A percentile compares a stretch with the other conserved stretches of the same genome.
Evolutionary conservation across 2,329 filamentous ascomycete species (phyloP).

Genomic region (Aspergillus fumigatiaffinis): DNA sequence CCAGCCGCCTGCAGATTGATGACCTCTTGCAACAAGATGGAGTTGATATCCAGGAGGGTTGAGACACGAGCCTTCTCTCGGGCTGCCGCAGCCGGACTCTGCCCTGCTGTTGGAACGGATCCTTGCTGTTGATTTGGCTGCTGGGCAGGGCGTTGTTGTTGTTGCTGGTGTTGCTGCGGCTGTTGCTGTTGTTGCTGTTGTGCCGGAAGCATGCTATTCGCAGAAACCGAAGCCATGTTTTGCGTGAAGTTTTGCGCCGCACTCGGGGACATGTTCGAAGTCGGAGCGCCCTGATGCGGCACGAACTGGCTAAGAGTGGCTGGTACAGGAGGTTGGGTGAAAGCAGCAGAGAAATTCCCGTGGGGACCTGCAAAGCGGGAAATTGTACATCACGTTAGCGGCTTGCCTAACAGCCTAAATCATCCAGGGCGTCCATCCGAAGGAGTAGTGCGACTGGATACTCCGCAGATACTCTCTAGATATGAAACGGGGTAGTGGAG

Average conservation of each 20-base stretch:
- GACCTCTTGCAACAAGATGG: constrained; percentile 46
- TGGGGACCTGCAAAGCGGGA: constrained; percentile 28
- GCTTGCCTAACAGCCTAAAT: constrained; percentile 9
- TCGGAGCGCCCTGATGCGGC: constrained; percentile 24
- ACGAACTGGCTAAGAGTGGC: constrained; percentile 29
- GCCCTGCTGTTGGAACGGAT: constrained; percentile 23
- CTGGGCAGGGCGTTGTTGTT: constrained; percentile 13
- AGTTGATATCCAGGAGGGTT: constrained; percentile 46
- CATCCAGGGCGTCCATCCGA: constrained; percentile 1
- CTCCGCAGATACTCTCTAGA: neutral
- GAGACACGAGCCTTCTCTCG: constrained; percentile 46
- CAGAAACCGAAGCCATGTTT: constrained; percentile 34
- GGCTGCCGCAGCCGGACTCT: constrained; percentile 29
- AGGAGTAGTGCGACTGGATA: constrained; percentile 4
- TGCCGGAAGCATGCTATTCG: constrained; percentile 30
- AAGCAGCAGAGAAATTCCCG: constrained; percentile 34
- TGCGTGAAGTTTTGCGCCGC: constrained; percentile 30
- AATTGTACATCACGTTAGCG: constrained; percentile 18
- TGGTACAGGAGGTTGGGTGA: constrained; percentile 30
- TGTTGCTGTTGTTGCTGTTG: constrained; percentile 23
- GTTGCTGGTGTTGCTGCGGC: constrained; percentile 27
- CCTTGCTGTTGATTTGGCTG: constrained; percentile 16
- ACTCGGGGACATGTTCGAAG: constrained; percentile 26
- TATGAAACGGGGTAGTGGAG: neutral
- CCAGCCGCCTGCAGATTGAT: constrained; percentile 43